A percentile compares a stretch with the other conserved stretches of the same genome.
Conservation (phyloP, 192 early-diverging fungal genomes). For the Entophlyctis luteolus region DNA sequence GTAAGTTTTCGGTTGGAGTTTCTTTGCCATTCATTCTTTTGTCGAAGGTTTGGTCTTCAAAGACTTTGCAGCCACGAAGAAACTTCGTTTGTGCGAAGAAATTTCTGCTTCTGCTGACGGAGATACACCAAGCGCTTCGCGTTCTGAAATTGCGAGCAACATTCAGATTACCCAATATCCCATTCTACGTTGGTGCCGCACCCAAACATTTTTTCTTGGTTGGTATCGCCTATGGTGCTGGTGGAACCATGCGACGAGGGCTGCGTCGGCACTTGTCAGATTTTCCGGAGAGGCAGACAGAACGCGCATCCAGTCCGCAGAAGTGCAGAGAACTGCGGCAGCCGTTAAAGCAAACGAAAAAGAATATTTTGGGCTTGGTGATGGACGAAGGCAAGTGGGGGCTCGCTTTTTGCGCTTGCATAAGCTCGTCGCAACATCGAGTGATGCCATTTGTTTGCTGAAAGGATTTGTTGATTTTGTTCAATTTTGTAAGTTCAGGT, state of each 20-base stretch:
- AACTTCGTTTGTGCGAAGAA: not conserved
- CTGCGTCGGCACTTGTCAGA: not conserved
- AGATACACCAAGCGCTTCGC: not conserved
- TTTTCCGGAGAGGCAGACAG: no score
- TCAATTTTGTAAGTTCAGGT: no score
- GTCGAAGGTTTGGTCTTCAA: not conserved
- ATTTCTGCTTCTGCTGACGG: not conserved
- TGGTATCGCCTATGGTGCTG: slow-evolving; percentile 16
- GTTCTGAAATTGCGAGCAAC: not conserved
- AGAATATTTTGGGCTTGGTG: not conserved
- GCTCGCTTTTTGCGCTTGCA: not conserved
- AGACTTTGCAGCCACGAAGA: not conserved
- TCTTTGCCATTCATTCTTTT: no score
- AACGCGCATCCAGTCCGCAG: no score
- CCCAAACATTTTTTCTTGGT: not conserved
- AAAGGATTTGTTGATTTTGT: no score
- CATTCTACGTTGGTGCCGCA: slow-evolving; percentile 11
- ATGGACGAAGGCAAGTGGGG: not conserved
- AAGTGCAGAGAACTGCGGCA: no score
- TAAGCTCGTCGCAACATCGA: not conserved
- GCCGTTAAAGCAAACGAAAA: not conserved
- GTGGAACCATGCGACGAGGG: slow-evolving; percentile 10
- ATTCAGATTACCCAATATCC: not conserved
- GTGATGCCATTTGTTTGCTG: not conserved
- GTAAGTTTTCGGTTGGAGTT: no score